Evolutionary conservation across 2,329 filamentous ascomycete species (phyloP), one percentile per base, ranked within the genome.

Genomic region (Bipolaris cookei): DNA sequence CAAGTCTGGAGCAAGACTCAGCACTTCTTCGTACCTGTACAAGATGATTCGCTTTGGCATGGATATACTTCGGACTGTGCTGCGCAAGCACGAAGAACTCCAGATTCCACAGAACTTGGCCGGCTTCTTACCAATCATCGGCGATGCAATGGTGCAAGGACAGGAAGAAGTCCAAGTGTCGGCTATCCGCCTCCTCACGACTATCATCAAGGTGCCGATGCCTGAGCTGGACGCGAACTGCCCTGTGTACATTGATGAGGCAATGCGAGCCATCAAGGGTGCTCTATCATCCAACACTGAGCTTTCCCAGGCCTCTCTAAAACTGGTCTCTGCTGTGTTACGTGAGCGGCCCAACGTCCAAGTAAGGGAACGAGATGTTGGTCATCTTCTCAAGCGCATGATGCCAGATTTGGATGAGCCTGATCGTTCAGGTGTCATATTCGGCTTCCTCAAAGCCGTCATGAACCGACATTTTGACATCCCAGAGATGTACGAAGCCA

Each of bases 91-190:
- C 64, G 90, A 93, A 52, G 86, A 86, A 53, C 82, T 99, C 25
- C 86, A 92, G 62, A 97, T 89, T 1, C 82, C 91, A 0, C 82
- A 84, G 41, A 97, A 97, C 65, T 79, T 99, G 43, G 81, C 87
- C 41, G 94, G 92, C 0, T 97, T 98, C 70, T 80, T 99, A 47
- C 92, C 92, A 0, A 88, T 97, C 56, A 83, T 98, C 32, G 93
- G 94, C 51, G 95, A 99, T 76, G 88, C 91, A 0, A 82, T 98
- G 41, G 82, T 97, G 6, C 88, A 88, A 64, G 88, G 87, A 1
- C 91, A 97, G 70, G 94, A 98, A 70, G 95, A 99, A 73, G 90
- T 99, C 58, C 95, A 96, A 78, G 86, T 96, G 32, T 89, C 94
- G 1, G 88, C 92, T 10, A 88, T 98, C 71, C 88, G 92, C 61